Evolutionary conservation across 2,329 filamentous ascomycete species (phyloP).

Genomic region (Ascochyta clinopodiicola): DNA sequence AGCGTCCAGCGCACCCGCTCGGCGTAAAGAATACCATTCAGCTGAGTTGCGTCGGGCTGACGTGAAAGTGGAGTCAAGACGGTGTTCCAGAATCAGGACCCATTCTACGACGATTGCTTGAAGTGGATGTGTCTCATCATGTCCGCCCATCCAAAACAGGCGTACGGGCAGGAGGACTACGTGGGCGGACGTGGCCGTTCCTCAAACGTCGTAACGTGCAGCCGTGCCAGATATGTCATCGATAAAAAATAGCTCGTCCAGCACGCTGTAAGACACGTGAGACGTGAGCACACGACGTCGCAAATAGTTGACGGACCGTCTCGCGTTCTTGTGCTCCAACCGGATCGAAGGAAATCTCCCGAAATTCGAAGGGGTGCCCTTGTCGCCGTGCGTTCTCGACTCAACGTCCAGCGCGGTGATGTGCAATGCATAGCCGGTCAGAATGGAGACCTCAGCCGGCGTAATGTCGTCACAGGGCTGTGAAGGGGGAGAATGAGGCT

Average conservation of each 20-base stretch:
- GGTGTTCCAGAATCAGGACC: constrained; percentile 28
- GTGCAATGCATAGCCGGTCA: constrained; percentile 19
- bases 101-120: constrained; percentile 9
- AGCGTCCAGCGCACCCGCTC: constrained; percentile 12
- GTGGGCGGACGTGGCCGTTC: constrained; percentile 33
- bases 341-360: constrained; percentile 16
- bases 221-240: constrained; percentile 21
- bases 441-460: constrained; percentile 9
- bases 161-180: constrained; percentile 5
- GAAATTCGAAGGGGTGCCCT: constrained; percentile 15
- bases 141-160: constrained; percentile 20
- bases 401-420: constrained; percentile 14
- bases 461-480: constrained; percentile 20
- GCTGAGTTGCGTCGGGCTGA: constrained; percentile 29
- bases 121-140: constrained; percentile 25
- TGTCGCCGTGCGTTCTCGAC: constrained; percentile 17
- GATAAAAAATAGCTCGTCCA: constrained; percentile 4
- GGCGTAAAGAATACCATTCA: constrained; percentile 14
- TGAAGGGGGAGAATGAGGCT: constrained; percentile 13
- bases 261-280: constrained; percentile 1
- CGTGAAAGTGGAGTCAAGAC: constrained; percentile 20
- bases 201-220: constrained; percentile 28
- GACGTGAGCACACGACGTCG: constrained; percentile 13
- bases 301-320: constrained; percentile 8
- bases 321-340: constrained; percentile 16